Conservation (phyloP, 1,139 yeast species). For the Hanseniaspora gamundiae region DNA sequence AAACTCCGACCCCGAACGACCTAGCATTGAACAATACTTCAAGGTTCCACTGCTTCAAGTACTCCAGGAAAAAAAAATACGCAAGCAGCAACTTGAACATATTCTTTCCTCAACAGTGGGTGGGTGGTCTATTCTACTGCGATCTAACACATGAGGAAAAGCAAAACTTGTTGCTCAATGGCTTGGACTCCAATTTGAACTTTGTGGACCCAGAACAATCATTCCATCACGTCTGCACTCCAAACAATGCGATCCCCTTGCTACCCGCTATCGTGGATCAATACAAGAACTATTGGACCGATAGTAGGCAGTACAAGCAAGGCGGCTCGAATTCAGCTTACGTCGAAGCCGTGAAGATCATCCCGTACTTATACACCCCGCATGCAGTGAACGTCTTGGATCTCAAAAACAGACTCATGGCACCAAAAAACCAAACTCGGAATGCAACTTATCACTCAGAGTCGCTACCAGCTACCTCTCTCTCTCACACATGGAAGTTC, state of each 20-base stretch:
- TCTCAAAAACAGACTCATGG: background rate
- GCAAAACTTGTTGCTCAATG: constrained; percentile 18
- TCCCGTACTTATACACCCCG: constrained; percentile 50
- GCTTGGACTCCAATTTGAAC: constrained; percentile 15
- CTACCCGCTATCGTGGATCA: constrained; percentile 53
- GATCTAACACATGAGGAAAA: constrained; percentile 26
- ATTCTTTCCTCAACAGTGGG: constrained; percentile 46
- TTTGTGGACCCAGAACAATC: constrained; percentile 12
- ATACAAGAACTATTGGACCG: constrained; percentile 37
- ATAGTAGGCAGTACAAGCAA: constrained; percentile 16
- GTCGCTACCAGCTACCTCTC: background rate
- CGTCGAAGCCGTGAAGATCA: constrained; percentile 30
- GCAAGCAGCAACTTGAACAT: constrained; percentile 37
- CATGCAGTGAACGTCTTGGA: constrained; percentile 6
- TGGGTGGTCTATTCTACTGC: constrained; percentile 58
- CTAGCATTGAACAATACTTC: constrained; percentile 14
- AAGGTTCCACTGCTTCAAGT: constrained; percentile 40
- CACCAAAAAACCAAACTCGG: background rate
- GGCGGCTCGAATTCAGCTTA: constrained; percentile 12
- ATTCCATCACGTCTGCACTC: constrained; percentile 24
- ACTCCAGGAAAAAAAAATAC: constrained; percentile 53
- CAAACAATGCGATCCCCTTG: constrained; percentile 33
- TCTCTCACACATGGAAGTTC: constrained; percentile 5
- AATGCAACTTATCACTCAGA: background rate
- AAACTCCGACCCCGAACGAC: constrained; percentile 9